These are phyloP conservation scores for Lyophyllum shimeji DNA, from an alignment of 768 basidiomycete species.

Conservation along the genomic window DNA sequence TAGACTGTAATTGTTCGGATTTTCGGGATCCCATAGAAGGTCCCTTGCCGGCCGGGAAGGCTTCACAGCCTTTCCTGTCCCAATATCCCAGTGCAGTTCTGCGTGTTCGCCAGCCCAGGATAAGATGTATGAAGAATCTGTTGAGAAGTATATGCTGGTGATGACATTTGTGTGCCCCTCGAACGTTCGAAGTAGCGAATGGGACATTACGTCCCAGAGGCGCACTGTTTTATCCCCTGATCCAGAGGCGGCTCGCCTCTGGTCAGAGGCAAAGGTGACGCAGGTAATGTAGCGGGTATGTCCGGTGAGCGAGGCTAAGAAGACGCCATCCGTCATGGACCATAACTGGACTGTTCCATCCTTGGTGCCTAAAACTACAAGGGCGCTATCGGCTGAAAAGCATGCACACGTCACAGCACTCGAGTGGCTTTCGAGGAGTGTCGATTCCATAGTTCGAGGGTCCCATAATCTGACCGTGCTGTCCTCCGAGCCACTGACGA, in stretches of 20 bases:
- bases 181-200: neutral
- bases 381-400: slow-evolving; percentile 4
- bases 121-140: neutral
- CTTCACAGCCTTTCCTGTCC: neutral
- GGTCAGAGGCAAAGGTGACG: slow-evolving; percentile 6
- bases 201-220: slow-evolving; percentile 4
- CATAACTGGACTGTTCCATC: slow-evolving; percentile 10
- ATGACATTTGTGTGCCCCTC: slow-evolving; percentile 1
- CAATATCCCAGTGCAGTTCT: slow-evolving; percentile 7
- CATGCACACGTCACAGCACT: slow-evolving; percentile 7
- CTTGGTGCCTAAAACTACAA: slow-evolving; percentile 7
- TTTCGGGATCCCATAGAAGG: neutral
- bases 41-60: neutral
- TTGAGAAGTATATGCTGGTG: slow-evolving; percentile 7
- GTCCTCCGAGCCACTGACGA: slow-evolving; percentile 9
- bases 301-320: slow-evolving; percentile 2
- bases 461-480: slow-evolving; percentile 12
- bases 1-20: slow-evolving; percentile 1
- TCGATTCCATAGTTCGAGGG: neutral
- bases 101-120: slow-evolving; percentile 5
- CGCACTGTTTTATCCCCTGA: slow-evolving; percentile 13
- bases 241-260: slow-evolving; percentile 1
- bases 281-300: slow-evolving; percentile 9
- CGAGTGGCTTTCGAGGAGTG: slow-evolving; percentile 7
- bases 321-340: slow-evolving; percentile 3